Evolutionary conservation across 2,329 filamentous ascomycete genomes (phyloP), one percentile per base, ranked within the genome.

Genomic region (Nemania serpens): DNA sequence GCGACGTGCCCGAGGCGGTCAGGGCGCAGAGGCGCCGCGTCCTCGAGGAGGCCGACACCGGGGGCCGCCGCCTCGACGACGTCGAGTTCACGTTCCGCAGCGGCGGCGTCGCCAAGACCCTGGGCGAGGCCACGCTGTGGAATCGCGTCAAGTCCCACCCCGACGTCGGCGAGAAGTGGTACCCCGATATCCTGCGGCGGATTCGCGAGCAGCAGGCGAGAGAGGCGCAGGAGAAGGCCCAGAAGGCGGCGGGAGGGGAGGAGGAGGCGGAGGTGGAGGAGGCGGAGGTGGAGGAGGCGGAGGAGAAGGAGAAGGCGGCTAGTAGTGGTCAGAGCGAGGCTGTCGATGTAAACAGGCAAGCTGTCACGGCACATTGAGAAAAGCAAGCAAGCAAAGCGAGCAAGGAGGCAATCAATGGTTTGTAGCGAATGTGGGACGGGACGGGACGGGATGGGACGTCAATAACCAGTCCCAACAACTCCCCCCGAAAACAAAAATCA

Each of bases 121-220:
- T 96, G 9, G 91, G 92, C 4, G 91, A 96, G 79, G 92, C 91
- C 11, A 96, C 91, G 60, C 77, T 96, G 73, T 84, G 91, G 77
- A 96, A 96, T 76, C 79, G 92, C 13, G 83, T 96, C 68, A 95
- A 93, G 82, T 93, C 89, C 67, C 92, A 96, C 77, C 90, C 89
- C 3, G 92, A 96, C 74, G 92, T 96, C 1, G 91, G 90, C 1
- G 90, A 93, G 80, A 81, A 87, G 69, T 96, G 91, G 86, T 91
- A 90, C 72, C 88, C 88, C 2, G 85, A 89, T 45, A 83, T 88
- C 18, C 70, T 87, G 65, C 75, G 75, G 61, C 79, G 80, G 61
- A 84, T 89, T 53, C 81, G 83, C 54, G 83, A 83, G 68, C 83
- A 88, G 74, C 82, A 88, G 76, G 79, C 78, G 36, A 73, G 65